Base-by-base conservation (phyloP, 78 protist genomes). In the Dictyostelium purpureum region DNA sequence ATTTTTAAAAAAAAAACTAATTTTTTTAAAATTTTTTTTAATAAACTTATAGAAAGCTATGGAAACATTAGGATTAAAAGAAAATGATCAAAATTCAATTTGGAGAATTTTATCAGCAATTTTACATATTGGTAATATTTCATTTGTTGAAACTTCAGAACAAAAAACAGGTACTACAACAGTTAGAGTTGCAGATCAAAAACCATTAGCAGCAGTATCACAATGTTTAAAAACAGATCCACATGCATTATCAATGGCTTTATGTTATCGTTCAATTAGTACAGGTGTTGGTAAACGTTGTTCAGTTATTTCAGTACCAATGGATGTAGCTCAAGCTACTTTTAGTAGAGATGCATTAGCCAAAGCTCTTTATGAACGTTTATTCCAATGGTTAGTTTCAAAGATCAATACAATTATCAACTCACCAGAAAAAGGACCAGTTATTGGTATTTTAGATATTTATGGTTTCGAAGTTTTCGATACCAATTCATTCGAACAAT, bases 391-490 rank as follows among this genome's bases (percentile, higher is more conserved):
- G 96, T 63, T 97, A 11, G 98, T 97, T 19, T 31, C 45, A 0
- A 79, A 70, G 31, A 92, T 92, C 57, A 92, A 92, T 67, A 75
- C 75, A 11, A 59, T 77, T 1, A 79, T 92, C 40, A 79, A 78
- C 26, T 45, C 52, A 31, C 18, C 81, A 0, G 95, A 83, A 28
- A 87, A 80, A 38, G 87, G 88, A 14, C 43, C 77, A 14, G 91
- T 81, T 9, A 83, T 97, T 61, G 97, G 98, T 40, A 82, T 98
- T 31, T 89, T 98, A 18, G 99, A 98, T 88, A 98, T 98, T 33
- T 98, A 92, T 93, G 99, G 99, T 28, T 98, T 98, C 63, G 99
- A 98, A 71, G 90, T 90, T 40, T 98, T 95, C 31, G 93, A 95
- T 37, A 75, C 40, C 38, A 49, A 74, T 45, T 42, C 90, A 6